Percentiles rank a stretch among this genome's conserved stretches.
Evolutionary conservation across 306 rosid genomes (phyloP).

Genomic region (Glycine soja): DNA sequence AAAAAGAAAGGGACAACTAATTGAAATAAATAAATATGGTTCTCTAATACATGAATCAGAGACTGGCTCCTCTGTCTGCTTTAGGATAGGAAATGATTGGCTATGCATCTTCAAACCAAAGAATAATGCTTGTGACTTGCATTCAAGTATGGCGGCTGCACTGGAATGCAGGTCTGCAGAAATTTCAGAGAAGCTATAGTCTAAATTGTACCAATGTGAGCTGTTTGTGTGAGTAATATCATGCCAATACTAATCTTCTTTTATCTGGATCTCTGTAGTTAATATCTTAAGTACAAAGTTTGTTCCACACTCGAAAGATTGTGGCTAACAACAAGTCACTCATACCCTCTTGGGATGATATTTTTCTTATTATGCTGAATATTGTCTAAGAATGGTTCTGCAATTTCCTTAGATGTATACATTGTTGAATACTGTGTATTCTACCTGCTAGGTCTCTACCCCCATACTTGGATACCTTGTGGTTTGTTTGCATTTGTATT

Average conservation of each 20-base stretch:
- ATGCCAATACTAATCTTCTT: background rate
- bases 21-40: too few relatives aligned
- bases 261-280: background rate
- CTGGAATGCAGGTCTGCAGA: background rate
- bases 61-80: too few relatives aligned
- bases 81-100: too few relatives aligned
- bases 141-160: background rate
- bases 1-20: too few relatives aligned
- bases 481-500: background rate
- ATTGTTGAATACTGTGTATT: background rate
- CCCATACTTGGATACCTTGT: background rate
- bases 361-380: background rate
- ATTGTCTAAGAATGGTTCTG: background rate
- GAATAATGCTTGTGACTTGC: background rate
- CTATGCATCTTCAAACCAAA: too few relatives aligned
- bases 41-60: too few relatives aligned
- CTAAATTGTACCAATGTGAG: background rate
- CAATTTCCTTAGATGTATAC: conserved; percentile 2
- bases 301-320: background rate
- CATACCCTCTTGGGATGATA: background rate
- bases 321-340: background rate
- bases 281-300: background rate
- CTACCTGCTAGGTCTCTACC: background rate
- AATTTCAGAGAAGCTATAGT: background rate
- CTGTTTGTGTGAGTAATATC: background rate